A percentile compares a stretch with the other conserved stretches of the same genome.
Evolutionary conservation across 2,329 filamentous ascomycete genomes (phyloP).

Genomic region (Cladorrhinum sp.): DNA sequence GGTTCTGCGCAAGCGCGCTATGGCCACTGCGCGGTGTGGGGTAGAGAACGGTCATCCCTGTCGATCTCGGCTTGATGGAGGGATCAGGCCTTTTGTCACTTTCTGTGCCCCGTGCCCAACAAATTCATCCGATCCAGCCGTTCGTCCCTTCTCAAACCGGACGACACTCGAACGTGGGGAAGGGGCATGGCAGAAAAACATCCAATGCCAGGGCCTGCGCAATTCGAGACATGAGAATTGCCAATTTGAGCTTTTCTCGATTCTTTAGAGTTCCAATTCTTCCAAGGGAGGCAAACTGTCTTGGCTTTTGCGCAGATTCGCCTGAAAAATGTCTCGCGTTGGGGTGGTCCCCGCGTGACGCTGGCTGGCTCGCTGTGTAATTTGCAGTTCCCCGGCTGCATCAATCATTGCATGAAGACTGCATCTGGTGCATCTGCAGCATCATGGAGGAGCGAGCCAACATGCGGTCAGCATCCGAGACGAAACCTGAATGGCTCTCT

Average conservation of each 20-base stretch:
- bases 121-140: neutral
- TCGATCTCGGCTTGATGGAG: neutral
- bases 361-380: constrained; percentile 12
- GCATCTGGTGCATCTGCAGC: neutral
- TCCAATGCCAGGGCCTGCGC: too few relatives aligned
- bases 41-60: neutral
- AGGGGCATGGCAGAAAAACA: neutral
- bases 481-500: neutral
- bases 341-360: constrained; percentile 11
- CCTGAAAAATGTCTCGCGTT: constrained; percentile 5
- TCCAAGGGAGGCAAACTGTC: neutral
- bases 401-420: constrained; percentile 3
- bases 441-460: constrained; percentile 5
- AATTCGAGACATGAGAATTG: too few relatives aligned
- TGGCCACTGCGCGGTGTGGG: constrained; percentile 2
- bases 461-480: constrained; percentile 24
- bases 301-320: neutral
- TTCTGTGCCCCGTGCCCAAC: neutral
- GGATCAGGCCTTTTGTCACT: neutral
- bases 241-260: neutral
- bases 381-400: constrained; percentile 13
- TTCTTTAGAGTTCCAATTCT: neutral
- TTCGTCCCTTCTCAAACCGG: neutral
- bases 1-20: neutral
- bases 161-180: neutral